These are phyloP conservation scores for Populus davidiana DNA, from an alignment of 345 rosid genomes.

Conservation along the genomic window DNA sequence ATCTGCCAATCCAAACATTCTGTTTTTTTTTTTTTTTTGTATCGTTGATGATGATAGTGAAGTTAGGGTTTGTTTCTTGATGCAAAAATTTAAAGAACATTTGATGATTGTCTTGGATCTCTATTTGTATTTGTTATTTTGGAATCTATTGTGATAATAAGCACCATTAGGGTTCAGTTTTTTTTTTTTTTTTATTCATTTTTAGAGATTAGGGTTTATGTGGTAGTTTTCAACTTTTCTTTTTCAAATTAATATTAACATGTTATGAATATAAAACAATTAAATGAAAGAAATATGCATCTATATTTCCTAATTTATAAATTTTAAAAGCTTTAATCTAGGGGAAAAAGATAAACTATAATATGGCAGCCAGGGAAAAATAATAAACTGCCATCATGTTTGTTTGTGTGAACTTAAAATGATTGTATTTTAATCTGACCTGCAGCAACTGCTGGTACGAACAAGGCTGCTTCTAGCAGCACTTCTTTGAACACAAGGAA, in stretches of 20 bases:
- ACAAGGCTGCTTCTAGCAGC: constrained; percentile 91
- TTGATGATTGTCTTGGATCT: background rate
- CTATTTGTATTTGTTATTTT: background rate
- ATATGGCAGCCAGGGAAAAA: background rate
- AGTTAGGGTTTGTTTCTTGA: background rate
- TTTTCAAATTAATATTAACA: background rate
- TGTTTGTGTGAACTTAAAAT: background rate
- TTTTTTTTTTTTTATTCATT: too few relatives aligned
- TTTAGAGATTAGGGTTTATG: constrained; percentile 1
- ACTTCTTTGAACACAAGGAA: constrained; percentile 86
- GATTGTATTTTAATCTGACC: background rate
- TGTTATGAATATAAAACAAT: background rate
- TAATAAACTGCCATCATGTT: background rate
- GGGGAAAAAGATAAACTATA: too few relatives aligned
- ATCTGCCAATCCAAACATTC: background rate
- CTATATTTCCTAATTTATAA: background rate
- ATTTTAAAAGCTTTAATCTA: background rate
- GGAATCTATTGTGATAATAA: background rate
- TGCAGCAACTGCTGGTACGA: constrained; percentile 81
- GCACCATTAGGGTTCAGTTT: background rate
- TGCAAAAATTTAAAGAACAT: background rate
- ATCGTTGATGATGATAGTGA: background rate
- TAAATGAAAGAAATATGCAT: background rate
- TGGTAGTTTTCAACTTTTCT: background rate
- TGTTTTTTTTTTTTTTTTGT: background rate